Base-by-base conservation (phyloP, 2,329 filamentous ascomycete species). In the Leptographium flavum region DNA sequence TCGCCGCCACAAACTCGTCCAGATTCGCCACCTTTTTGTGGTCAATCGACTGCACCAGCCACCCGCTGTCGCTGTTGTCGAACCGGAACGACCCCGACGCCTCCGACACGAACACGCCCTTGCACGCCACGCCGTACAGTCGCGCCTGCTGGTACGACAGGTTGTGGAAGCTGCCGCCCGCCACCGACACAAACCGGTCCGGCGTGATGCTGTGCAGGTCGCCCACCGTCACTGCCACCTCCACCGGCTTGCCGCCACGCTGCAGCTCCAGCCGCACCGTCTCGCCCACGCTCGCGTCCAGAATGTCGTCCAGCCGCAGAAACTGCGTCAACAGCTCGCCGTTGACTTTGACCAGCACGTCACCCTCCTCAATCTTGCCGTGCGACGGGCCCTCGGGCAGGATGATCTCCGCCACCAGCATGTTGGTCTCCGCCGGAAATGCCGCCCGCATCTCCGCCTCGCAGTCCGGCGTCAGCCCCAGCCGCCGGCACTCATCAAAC, bases 131-230 rank as follows among this genome's bases (percentile, higher is more conserved):
- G 30, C 88, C 90, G 60, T 95, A 96, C 5, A 95, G 74, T 10
- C 92, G 81, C n/a, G 92, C 87, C 63, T 96, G 88, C 59, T 98
- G 92, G 61, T 98, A 98, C 1, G 93, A 98, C 17, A 98, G 70
- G 59, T 94, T 79, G 65, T 98, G 93, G 69, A 98, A 96, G 48
- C 87, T 90, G 22, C 81, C 92, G 19, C 92, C 93, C 36, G 88
- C 86, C 37, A 96, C 90, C 5, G 87, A 86, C 45, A 96, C 84
- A 58, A 96, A 98, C 49, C 88, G 83, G 63, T 95, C 88, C 14
- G 93, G 92, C 3, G 92, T 96, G 60, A 98, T 98, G 47, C 75
- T 76, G 66, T 98, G 92, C 50, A 98, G 72, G 59, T 98, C 85
- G 41, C 85, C 87, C 38, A 96, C 88, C 43, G 78, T 67, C 45